Evolutionary conservation across 2,329 filamentous ascomycete genomes (phyloP).

Genomic region (Phoma sp.): DNA sequence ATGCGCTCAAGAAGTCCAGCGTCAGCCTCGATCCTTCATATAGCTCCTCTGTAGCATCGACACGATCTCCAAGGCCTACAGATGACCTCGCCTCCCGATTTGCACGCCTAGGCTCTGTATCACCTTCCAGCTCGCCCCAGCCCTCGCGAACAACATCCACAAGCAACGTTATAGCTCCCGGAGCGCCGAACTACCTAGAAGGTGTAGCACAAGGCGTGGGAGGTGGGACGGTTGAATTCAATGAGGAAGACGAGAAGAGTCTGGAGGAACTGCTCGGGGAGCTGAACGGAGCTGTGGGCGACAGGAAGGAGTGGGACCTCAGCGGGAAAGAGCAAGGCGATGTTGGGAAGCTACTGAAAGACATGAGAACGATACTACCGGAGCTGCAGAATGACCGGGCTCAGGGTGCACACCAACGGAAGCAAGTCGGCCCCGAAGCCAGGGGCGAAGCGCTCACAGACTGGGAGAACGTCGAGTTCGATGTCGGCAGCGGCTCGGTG

Average conservation of each 20-base stretch:
- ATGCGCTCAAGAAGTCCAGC: constrained; percentile 56
- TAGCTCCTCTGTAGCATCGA: constrained; percentile 25
- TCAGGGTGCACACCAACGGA: constrained; percentile 6
- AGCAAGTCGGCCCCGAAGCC: neutral
- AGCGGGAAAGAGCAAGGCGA: constrained; percentile 51
- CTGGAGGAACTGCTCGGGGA: constrained; percentile 57
- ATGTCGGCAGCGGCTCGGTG: constrained; percentile 34
- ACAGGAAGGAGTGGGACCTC: constrained; percentile 51
- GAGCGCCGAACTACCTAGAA: constrained; percentile 45
- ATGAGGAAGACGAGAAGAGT: constrained; percentile 53
- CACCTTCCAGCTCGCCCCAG: constrained; percentile 37
- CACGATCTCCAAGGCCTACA: constrained; percentile 23
- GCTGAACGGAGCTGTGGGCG: constrained; percentile 39
- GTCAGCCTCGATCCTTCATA: constrained; percentile 45
- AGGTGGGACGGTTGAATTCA: constrained; percentile 33
- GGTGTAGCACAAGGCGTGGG: constrained; percentile 41
- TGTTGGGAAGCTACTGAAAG: constrained; percentile 51
- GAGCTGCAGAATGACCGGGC: constrained; percentile 32
- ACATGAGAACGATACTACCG: constrained; percentile 52
- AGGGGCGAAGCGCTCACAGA: constrained; percentile 32
- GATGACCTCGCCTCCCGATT: constrained; percentile 50
- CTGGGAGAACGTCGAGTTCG: constrained; percentile 44
- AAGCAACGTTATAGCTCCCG: constrained; percentile 31
- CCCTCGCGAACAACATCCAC: constrained; percentile 31
- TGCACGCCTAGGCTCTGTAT: constrained; percentile 43